Percentiles rank a stretch among this genome's conserved stretches.
These are phyloP conservation scores for Mortierella sp. DNA, from an alignment of 371 early-diverging fungal genomes.

Conservation along the genomic window DNA sequence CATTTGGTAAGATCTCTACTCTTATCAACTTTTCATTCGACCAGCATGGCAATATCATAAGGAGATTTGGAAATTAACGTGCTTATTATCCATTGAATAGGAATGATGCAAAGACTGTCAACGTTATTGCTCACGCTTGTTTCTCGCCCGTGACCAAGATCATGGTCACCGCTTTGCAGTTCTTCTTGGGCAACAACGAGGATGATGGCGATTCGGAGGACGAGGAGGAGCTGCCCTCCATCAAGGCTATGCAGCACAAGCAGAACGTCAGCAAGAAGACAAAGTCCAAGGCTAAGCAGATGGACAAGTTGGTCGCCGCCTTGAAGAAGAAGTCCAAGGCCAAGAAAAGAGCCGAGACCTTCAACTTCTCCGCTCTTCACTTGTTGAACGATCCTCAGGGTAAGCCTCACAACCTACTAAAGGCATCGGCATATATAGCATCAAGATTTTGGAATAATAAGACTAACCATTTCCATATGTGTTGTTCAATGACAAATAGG, in stretches of 20 bases:
- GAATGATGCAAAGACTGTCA: constrained; percentile 97
- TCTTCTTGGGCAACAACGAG: constrained; percentile 89
- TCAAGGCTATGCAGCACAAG: constrained; percentile 82
- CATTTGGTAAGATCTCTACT: constrained; percentile 74
- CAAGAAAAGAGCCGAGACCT: constrained; percentile 78
- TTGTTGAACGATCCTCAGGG: constrained; percentile 96
- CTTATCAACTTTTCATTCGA: not conserved
- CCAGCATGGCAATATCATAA: not conserved
- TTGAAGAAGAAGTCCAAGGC: constrained; percentile 78
- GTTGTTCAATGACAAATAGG: constrained; percentile 50
- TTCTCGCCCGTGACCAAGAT: constrained; percentile 92
- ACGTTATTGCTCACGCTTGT: constrained; percentile 96
- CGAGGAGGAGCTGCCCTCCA: constrained; percentile 74
- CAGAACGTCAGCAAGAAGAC: constrained; percentile 88
- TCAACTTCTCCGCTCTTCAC: constrained; percentile 95
- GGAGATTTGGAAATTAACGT: not conserved
- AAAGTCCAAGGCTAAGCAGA: constrained; percentile 76
- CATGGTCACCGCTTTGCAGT: constrained; percentile 92
- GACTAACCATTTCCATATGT: not conserved
- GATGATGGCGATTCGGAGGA: constrained; percentile 77
- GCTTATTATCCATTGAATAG: constrained; percentile 28
- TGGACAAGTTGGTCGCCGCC: constrained; percentile 81
- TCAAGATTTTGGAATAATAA: not conserved
- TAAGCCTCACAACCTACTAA: constrained; percentile 15
- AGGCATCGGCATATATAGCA: not conserved